These are phyloP conservation scores for Trichodelitschia bisporula DNA, from an alignment of 495 filamentous ascomycete genomes.

Conservation along the genomic window DNA sequence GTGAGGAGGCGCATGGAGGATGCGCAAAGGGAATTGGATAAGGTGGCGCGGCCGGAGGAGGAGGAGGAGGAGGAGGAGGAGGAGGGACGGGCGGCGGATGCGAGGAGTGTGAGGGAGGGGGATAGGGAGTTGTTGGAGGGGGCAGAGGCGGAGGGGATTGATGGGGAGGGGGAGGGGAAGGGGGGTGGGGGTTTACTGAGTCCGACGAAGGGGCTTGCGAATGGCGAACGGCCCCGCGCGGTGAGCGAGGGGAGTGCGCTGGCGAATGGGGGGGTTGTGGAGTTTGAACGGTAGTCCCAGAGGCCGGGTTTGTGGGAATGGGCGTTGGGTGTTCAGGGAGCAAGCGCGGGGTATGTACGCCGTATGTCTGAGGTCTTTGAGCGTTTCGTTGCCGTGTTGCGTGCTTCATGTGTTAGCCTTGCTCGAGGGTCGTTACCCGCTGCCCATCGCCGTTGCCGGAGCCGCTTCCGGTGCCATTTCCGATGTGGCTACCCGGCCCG, in stretches of 20 bases:
- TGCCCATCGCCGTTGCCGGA: too few species aligned
- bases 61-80: constrained; percentile 54
- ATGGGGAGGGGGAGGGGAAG: constrained; percentile 2
- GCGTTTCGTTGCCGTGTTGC: too few species aligned
- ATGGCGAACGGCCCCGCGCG: constrained; percentile 2
- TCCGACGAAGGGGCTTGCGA: constrained; percentile 3
- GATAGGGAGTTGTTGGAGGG: constrained; percentile 61
- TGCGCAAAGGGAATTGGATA: constrained; percentile 62
- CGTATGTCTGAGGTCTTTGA: too few species aligned
- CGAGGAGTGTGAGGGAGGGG: constrained; percentile 26
- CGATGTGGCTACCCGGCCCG: too few species aligned
- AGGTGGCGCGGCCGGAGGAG: constrained; percentile 30
- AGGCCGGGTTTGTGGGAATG: too few species aligned
- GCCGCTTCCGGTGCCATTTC: too few species aligned
- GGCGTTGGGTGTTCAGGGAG: too few species aligned
- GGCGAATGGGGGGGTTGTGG: too few species aligned
- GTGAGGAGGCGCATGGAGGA: constrained; percentile 84
- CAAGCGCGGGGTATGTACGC: too few species aligned
- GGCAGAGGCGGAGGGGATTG: constrained; percentile 40
- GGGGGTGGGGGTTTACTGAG: constrained; percentile 5
- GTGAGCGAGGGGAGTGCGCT: constrained; percentile 2
- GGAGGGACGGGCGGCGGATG: constrained; percentile 28
- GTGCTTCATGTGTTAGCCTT: too few species aligned
- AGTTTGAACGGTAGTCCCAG: too few species aligned
- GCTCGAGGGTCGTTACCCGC: too few species aligned